Conservation (phyloP, 345 rosid genomes). For the Eutrema yunnanense region DNA sequence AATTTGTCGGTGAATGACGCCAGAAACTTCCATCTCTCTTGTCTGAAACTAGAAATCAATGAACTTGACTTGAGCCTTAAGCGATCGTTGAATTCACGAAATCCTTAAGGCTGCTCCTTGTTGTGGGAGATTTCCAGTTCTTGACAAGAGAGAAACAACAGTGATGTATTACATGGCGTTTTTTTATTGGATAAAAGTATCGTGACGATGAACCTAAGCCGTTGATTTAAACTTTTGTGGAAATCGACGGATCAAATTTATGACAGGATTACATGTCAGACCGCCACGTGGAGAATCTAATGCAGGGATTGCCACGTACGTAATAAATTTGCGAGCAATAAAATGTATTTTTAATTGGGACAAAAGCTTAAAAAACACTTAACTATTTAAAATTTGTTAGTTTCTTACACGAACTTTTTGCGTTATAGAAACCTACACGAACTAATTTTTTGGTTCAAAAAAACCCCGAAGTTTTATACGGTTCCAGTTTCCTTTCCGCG, state of each 20-base stretch:
- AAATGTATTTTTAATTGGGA: no score
- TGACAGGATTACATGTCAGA: conserved; percentile 12
- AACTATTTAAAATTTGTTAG: no score
- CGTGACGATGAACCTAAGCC: conserved; percentile 19
- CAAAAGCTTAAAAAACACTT: no score
- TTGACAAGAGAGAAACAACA: conserved; percentile 12
- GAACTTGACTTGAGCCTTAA: conserved; percentile 14
- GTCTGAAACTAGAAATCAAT: neutral
- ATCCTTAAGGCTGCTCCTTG: conserved; percentile 10
- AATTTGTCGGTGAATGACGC: conserved; percentile 28
- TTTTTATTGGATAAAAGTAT: conserved; percentile 16
- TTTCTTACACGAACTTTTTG: no score
- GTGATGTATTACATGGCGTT: conserved; percentile 8
- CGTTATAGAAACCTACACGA: no score
- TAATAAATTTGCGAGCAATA: no score
- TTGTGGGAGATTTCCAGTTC: neutral
- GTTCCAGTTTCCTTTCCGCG: no score
- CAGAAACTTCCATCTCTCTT: conserved; percentile 29
- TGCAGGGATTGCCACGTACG: neutral
- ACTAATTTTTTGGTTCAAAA: no score
- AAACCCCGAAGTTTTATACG: no score
- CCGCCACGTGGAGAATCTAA: conserved; percentile 1
- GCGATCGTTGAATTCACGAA: neutral
- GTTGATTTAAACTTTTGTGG: neutral
- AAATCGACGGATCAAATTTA: neutral